Base-by-base conservation (phyloP, 768 basidiomycete genomes). In the Lactifluus echinatus region DNA sequence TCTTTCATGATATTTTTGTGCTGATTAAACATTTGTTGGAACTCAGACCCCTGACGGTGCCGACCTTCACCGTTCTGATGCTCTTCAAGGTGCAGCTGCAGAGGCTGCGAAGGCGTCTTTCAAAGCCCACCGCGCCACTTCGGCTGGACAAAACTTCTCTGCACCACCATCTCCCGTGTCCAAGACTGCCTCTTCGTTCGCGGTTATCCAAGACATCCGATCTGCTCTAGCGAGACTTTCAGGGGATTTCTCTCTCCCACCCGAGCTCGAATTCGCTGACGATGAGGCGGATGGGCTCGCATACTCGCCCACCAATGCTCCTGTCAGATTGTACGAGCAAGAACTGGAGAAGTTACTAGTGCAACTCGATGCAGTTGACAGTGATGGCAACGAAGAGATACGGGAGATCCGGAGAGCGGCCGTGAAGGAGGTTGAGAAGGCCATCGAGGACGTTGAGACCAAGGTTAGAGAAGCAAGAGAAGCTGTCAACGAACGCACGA, bases 321-420 rank as follows among this genome's bases (percentile, higher is more conserved):
- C 78, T 0, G 68, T 89, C 21, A 83, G 84, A 68, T 74, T 71
- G 14, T 84, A 88, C 68, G 71, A 75, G n/a, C 80, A 89, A 63
- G 72, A 75, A 44, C 74, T 89, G 33, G 78, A 78, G 54, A 79
- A 79, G 39, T 69, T 90, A 12, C 73, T 90, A n/a, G 75, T 78
- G 45, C 75, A 75, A 60, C 78, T 90, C 11, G 88, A 90, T 62
- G 80, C 76, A 0, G 76, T 90, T 21, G 80, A 86, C 63, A 85
- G 81, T 62, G 77, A 75, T 61, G 87, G 87, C 0, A 75, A 81
- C 48, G 68, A 69, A 60, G 70, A 67, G 0, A 77, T 91, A 7
- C 70, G 87, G 46, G 70, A 72, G 29, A 68, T 63, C 57, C 70
- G 89, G 50, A 74, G 80, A 63, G 66, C 69, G 3, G 71, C 83